Base-by-base conservation (phyloP, 2,329 filamentous ascomycete genomes). In the Scytalidium sp. region DNA sequence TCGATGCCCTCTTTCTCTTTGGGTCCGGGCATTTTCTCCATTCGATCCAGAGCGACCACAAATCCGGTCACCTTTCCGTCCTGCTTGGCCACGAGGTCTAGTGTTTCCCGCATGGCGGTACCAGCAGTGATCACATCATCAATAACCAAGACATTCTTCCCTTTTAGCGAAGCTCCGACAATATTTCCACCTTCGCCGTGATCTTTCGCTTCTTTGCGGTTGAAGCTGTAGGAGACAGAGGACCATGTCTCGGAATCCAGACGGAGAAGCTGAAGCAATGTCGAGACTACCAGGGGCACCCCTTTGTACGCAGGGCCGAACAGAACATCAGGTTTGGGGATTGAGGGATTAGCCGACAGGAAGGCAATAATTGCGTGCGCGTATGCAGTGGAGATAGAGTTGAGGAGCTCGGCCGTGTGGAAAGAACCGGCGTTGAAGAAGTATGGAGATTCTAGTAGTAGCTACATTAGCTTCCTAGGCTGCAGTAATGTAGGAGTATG, bases 41-140 rank as follows among this genome's bases (percentile, higher is more conserved):
- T 5, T 10, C 82, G 69, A 61, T 84, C 80, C 54, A 84, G 71
- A 13, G 82, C 75, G 25, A 86, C 76, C n/a, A 85, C 73, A 41
- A 86, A 79, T 20, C 83, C 83, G 2, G 80, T 78, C 39, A 86
- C 71, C 51, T 72, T 76, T 1, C 82, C 83, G 2, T 82, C 83
- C 57, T 86, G 78, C 53, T 71, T 74, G 60, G 78, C 70, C 56
- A 86, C 83, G 39, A 85, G 83, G 19, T 74, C 72, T 41, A 86
- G 79, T 6, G 83, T 80, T 63, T 86, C 83, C 23, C 82, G 73
- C 58, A 86, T 76, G 4, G 83, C 83, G 5, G 83, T 87, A 10
- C 83, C 83, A 0, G 83, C 83, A 1, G 83, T 87, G 61, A 86
- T 84, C 29, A 87, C 83, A 69, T 86, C 83, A 67, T 86, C 83